Conservation (phyloP, 768 basidiomycete species). For the Lactarius sp. region DNA sequence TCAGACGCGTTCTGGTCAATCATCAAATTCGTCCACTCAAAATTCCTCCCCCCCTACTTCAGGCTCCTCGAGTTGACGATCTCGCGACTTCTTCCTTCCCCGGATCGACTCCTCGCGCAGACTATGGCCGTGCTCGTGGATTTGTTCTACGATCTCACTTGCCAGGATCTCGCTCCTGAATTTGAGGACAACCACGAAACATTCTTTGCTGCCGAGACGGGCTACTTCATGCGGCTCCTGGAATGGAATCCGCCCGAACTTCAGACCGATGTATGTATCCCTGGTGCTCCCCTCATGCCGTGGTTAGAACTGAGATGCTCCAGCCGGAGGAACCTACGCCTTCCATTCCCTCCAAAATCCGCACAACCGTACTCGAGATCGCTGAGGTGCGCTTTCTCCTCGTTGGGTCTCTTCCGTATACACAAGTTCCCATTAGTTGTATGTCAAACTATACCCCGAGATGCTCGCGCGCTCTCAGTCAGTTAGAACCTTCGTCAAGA, state of each 20-base stretch:
- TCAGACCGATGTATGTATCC: constrained; percentile 56
- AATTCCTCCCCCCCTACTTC: constrained; percentile 82
- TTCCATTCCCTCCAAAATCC: constrained; percentile 84
- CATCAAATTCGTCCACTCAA: constrained; percentile 85
- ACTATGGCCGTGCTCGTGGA: constrained; percentile 75
- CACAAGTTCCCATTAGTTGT: constrained; percentile 44
- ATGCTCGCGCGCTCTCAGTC: constrained; percentile 59
- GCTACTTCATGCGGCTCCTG: constrained; percentile 78
- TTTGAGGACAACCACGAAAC: constrained; percentile 84
- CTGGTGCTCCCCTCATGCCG: constrained; percentile 3
- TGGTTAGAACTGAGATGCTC: constrained; percentile 15
- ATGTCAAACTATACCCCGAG: constrained; percentile 79
- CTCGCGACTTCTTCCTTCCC: constrained; percentile 43
- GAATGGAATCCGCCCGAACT: constrained; percentile 71
- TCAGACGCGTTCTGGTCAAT: constrained; percentile 82
- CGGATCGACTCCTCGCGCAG: constrained; percentile 52
- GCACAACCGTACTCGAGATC: constrained; percentile 86
- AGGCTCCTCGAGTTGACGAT: constrained; percentile 72
- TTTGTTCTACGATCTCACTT: constrained; percentile 90
- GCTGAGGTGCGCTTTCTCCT: constrained; percentile 57
- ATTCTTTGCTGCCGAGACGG: constrained; percentile 68
- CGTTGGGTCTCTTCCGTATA: background rate
- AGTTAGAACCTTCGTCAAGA: constrained; percentile 71
- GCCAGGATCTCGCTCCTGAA: constrained; percentile 90
- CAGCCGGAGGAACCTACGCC: constrained; percentile 79